phyloP scores from a whole-genome alignment of 2,329 filamentous ascomycete genomes.

The Colletotrichum liaoningense region DNA sequence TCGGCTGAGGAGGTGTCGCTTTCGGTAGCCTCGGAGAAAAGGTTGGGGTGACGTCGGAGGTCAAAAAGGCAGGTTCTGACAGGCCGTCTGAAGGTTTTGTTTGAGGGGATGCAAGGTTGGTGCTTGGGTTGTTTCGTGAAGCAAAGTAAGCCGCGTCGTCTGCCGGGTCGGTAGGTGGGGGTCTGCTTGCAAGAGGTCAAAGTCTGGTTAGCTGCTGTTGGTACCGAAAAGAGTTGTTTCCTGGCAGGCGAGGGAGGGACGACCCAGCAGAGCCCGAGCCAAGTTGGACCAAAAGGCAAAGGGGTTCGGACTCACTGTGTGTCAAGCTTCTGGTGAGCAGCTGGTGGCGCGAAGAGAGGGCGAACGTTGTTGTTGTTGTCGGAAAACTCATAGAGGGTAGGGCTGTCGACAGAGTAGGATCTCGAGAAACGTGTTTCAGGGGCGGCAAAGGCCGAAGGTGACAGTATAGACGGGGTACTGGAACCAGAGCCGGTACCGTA shows the following conservation, averaged over 20 bases:
- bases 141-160: slow-evolving; percentile 39
- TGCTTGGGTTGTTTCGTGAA: slow-evolving; percentile 52
- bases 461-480: slow-evolving; percentile 37
- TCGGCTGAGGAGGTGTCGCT: slow-evolving; percentile 29
- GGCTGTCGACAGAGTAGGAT: slow-evolving; percentile 68
- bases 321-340: slow-evolving; percentile 30
- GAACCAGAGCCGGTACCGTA: slow-evolving; percentile 59
- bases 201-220: slow-evolving; percentile 12
- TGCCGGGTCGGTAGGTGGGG: slow-evolving; percentile 19
- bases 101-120: slow-evolving; percentile 57
- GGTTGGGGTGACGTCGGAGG: slow-evolving; percentile 51
- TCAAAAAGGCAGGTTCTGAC: slow-evolving; percentile 57
- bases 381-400: slow-evolving; percentile 71
- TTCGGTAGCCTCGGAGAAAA: slow-evolving; percentile 34
- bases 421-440: slow-evolving; percentile 67
- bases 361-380: slow-evolving; percentile 32
- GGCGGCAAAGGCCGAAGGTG: slow-evolving; percentile 55
- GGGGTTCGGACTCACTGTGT: slow-evolving; percentile 33
- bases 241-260: slow-evolving; percentile 4
- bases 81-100: slow-evolving; percentile 54
- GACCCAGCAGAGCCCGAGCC: background rate
- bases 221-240: background rate
- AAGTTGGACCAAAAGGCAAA: slow-evolving; percentile 7
- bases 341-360: slow-evolving; percentile 33
- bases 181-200: slow-evolving; percentile 25